phyloP scores from a whole-genome alignment of 2,329 filamentous ascomycete genomes.

The Chlorencoelia australis region DNA sequence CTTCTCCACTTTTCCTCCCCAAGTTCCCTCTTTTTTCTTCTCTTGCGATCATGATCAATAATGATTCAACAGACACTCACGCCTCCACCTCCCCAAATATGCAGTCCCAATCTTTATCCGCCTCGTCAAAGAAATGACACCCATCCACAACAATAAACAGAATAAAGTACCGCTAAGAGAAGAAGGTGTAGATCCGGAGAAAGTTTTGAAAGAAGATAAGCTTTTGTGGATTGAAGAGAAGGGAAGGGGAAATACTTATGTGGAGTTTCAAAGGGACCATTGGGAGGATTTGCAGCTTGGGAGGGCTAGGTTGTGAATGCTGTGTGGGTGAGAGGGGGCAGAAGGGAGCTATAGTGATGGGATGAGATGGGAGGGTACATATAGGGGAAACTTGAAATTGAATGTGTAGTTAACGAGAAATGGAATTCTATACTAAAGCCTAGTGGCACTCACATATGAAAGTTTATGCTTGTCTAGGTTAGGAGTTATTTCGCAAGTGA shows the following conservation, averaged over 20 bases:
- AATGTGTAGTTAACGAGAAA: no score
- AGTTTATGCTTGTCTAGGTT: no score
- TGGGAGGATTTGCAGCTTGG: constrained; percentile 43
- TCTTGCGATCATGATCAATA: not conserved
- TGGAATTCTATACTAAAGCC: no score
- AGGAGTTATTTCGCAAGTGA: no score
- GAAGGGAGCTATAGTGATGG: no score
- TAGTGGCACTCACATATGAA: no score
- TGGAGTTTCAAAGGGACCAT: constrained; percentile 46
- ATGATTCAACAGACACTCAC: constrained; percentile 35
- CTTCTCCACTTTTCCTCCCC: not conserved
- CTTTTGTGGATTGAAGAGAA: constrained; percentile 48
- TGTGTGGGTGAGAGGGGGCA: no score
- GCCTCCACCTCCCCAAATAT: constrained; percentile 55
- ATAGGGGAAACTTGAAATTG: no score
- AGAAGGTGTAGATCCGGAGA: constrained; percentile 52
- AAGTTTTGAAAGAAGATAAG: constrained; percentile 33
- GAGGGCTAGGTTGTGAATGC: constrained; percentile 35
- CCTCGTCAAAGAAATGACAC: constrained; percentile 45
- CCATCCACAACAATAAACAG: constrained; percentile 71
- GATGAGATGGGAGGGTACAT: no score
- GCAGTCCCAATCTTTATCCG: constrained; percentile 68
- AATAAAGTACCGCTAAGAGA: constrained; percentile 62
- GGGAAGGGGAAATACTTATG: constrained; percentile 44
- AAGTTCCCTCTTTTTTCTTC: no score